Conservation (phyloP, 2,329 filamentous ascomycete genomes). For the Rugonectria rugulosa region DNA sequence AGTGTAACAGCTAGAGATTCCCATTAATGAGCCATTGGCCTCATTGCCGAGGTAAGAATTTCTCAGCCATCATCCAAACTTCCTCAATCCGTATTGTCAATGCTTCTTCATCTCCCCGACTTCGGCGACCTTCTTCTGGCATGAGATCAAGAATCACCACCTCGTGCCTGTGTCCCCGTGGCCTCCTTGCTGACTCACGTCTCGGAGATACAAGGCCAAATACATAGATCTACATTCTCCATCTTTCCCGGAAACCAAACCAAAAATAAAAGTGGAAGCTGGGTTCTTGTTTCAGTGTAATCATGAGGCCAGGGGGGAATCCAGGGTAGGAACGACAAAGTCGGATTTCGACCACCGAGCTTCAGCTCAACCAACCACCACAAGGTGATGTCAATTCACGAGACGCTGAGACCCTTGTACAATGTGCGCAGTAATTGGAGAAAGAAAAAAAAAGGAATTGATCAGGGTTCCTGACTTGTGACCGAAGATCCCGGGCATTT, state of each 20-base stretch:
- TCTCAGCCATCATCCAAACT: too few species aligned
- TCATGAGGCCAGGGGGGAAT: neutral
- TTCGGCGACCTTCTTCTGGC: neutral
- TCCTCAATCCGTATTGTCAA: neutral
- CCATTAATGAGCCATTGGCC: too few species aligned
- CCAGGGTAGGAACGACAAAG: conserved; percentile 6
- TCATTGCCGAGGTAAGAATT: too few species aligned
- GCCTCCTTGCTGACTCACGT: neutral
- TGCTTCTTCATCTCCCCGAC: neutral
- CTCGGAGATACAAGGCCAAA: conserved; percentile 6
- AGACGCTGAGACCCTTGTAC: neutral
- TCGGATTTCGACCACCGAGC: conserved; percentile 15
- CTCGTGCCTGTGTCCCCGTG: conserved; percentile 6
- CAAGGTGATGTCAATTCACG: neutral
- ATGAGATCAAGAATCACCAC: neutral
- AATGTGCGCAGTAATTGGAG: too few species aligned
- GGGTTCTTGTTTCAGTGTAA: neutral
- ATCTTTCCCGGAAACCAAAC: neutral
- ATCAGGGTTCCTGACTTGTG: neutral
- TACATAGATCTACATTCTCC: conserved; percentile 6
- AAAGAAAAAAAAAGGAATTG: neutral
- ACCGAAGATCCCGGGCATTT: conserved; percentile 1
- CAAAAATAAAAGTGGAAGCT: neutral
- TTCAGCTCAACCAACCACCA: neutral
- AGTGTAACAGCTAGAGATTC: too few species aligned